Base-by-base conservation (phyloP, 2,329 filamentous ascomycete species). In the Cladobotryum mycophilum region DNA sequence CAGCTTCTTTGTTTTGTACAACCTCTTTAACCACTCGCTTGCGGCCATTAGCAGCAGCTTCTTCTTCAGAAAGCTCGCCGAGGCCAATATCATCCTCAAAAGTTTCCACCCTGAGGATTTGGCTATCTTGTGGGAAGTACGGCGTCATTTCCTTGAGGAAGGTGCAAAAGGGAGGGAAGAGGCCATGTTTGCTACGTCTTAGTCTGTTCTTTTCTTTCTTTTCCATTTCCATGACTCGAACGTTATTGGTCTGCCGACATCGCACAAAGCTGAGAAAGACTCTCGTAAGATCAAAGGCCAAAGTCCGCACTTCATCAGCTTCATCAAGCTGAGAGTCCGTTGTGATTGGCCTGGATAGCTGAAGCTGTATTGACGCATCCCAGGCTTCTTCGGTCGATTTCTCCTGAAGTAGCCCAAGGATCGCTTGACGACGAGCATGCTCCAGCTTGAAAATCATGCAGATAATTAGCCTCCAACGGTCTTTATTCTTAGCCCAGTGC, bases 1-100 rank as follows among this genome's bases (percentile, higher is more conserved):
- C 70, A 0, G 78, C 67, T 14, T 60, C 63, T 36, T 61, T 67
- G 51, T 71, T 60, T 14, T 64, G 66, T 2, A 71, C 54, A 30
- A 71, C 67, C 48, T 69, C 66, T 44, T 60, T 68, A 1, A 36
- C 41, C 1, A 17, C 46, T 9, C 47, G 48, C 30, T 55, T 67
- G 18, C 62, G 61, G 15, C 50, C 30, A 36, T 55, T 58, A 5
- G 50, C 41, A 7, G 53, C 52, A 3, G 53, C 55, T 8, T 41
- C 5, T 41, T 6, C 43, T 25, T n/a, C 13, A 34, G 36, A 20
- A 13, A 13, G 17, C 13, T 55, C 58, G 14, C 53, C 54, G 4
- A 46, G 48, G 14, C 52, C 49, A 1, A 58, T 30, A 9, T 58
- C 54, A 5, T 58, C 56, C 18, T 63, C 61, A 18, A 53, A 51